phyloP scores from a whole-genome alignment of 768 basidiomycete species.

The Lyophyllum semitale region DNA sequence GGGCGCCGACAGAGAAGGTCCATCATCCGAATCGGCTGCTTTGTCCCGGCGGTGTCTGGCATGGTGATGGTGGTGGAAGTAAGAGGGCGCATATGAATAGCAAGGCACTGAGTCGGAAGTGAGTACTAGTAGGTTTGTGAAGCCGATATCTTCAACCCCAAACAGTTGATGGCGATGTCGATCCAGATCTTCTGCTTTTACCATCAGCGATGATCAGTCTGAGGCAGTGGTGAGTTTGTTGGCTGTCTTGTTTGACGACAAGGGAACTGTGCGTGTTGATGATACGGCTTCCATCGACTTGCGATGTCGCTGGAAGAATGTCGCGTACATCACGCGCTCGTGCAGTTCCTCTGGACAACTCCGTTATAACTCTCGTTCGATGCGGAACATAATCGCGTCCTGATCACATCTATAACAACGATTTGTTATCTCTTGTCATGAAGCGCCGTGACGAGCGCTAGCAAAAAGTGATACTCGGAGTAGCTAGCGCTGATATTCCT shows the following conservation, averaged over 20 bases:
- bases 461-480: too few species aligned
- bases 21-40: background rate
- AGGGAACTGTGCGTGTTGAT: background rate
- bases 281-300: background rate
- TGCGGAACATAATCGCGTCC: too few species aligned
- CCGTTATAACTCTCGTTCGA: too few species aligned
- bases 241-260: background rate
- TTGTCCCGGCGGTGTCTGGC: background rate
- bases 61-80: background rate
- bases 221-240: background rate
- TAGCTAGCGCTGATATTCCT: too few species aligned
- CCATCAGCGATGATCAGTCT: background rate
- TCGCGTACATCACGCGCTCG: background rate
- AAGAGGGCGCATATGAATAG: background rate
- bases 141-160: background rate
- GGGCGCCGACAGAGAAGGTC: background rate
- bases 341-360: background rate
- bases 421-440: background rate
- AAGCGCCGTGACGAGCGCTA: background rate
- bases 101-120: background rate
- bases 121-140: background rate
- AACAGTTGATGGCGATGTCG: background rate
- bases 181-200: background rate
- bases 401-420: background rate
- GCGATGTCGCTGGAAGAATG: background rate